These are phyloP conservation scores for Stemphylium beticola DNA, from an alignment of 2,329 filamentous ascomycete genomes.

Conservation along the genomic window DNA sequence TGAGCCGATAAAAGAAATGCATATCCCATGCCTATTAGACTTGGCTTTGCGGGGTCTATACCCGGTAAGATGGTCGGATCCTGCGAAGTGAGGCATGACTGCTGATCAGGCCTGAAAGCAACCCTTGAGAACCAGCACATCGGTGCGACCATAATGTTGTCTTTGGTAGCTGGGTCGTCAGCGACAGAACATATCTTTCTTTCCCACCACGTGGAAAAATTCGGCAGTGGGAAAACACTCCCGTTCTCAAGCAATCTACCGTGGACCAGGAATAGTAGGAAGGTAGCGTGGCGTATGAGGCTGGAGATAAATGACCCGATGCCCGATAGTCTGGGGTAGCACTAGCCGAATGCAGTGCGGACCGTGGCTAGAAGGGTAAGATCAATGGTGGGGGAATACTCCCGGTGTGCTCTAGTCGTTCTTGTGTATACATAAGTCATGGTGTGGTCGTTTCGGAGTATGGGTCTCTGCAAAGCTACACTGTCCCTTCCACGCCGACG, in stretches of 20 bases:
- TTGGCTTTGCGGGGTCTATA: conserved; percentile 32
- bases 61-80: conserved; percentile 1
- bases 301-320: conserved; percentile 5
- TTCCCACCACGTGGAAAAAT: not conserved
- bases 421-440: not conserved
- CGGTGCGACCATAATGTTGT: not conserved
- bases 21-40: conserved; percentile 13
- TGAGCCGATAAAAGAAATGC: not conserved
- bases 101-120: not conserved
- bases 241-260: not conserved
- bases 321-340: conserved; percentile 1
- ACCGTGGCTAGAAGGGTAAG: conserved; percentile 2
- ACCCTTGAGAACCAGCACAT: not conserved
- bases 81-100: conserved; percentile 4
- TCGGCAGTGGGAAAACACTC: not conserved
- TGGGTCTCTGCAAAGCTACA: too few species aligned
- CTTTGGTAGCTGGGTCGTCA: not conserved
- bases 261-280: too few species aligned
- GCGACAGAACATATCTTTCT: too few species aligned
- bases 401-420: not conserved
- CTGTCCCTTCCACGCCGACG: too few species aligned
- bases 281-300: not conserved
- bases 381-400: conserved; percentile 3
- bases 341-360: conserved; percentile 4
- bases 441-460: not conserved